Evolutionary conservation across 148 eudicot genomes (phyloP).

Genomic region (Tetragonia tetragonoides): DNA sequence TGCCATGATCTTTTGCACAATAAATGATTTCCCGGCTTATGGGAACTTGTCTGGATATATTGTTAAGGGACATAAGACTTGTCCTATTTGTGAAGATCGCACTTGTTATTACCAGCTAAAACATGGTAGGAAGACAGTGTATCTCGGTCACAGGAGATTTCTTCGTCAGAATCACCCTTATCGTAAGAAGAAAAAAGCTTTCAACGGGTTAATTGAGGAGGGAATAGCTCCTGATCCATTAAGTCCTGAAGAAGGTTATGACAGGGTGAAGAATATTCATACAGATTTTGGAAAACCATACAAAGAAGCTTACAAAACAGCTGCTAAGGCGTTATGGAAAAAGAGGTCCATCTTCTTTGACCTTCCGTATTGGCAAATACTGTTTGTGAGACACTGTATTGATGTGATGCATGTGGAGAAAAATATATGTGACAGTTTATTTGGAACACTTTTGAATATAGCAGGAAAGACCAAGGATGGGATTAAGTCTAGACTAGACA

Average conservation of each 20-base stretch:
- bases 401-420: constrained; percentile 21
- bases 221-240: too few relatives aligned
- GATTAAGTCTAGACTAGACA: too few relatives aligned
- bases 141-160: not conserved
- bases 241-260: too few relatives aligned
- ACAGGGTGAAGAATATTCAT: too few relatives aligned
- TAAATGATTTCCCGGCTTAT: constrained; percentile 1
- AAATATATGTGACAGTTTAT: constrained; percentile 10
- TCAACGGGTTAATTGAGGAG: not conserved
- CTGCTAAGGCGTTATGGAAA: too few relatives aligned
- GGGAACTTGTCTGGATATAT: not conserved
- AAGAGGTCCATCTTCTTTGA: too few relatives aligned
- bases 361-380: constrained; percentile 12
- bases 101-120: not conserved
- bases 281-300: too few relatives aligned
- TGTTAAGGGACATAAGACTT: not conserved
- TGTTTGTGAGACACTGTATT: constrained; percentile 15
- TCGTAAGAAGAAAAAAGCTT: not conserved
- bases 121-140: not conserved
- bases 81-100: constrained; percentile 6
- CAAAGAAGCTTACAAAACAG: too few relatives aligned
- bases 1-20: constrained; percentile 3
- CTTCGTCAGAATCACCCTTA: not conserved
- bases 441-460: too few relatives aligned
- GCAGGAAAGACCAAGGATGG: too few relatives aligned